These are phyloP conservation scores for Chenopodium album DNA, from an alignment of 148 eudicot species.

Conservation along the genomic window DNA sequence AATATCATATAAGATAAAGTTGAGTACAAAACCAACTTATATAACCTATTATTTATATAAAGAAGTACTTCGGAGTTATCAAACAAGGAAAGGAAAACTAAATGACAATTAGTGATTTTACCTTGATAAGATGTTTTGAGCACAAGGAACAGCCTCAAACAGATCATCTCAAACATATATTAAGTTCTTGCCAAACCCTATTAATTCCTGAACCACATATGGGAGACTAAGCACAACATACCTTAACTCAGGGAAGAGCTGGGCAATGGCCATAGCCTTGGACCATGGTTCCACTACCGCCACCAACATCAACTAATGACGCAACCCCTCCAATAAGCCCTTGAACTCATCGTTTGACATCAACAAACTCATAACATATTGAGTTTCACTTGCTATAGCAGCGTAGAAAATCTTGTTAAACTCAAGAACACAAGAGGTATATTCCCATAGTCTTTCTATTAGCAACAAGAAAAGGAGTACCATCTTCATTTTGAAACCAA, in stretches of 20 bases:
- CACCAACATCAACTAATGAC: conserved; percentile 44
- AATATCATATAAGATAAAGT: too few species aligned
- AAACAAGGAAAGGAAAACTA: too few species aligned
- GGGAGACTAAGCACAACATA: conserved; percentile 39
- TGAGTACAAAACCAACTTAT: too few species aligned
- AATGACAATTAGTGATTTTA: too few species aligned
- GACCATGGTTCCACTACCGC: conserved; percentile 36
- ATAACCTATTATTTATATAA: too few species aligned
- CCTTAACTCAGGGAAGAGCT: conserved; percentile 32
- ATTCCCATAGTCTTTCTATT: conserved; percentile 28
- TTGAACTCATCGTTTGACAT: conserved; percentile 7
- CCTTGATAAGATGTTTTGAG: conserved; percentile 30
- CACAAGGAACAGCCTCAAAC: conserved; percentile 40
- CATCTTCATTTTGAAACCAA: conserved; percentile 26
- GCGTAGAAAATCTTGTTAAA: conserved; percentile 22
- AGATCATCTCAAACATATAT: conserved; percentile 40
- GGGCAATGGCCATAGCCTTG: conserved; percentile 32
- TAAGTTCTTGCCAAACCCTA: conserved; percentile 16
- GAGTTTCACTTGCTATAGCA: conserved; percentile 35
- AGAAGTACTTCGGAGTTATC: too few species aligned
- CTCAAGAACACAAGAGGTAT: not conserved
- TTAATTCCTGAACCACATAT: conserved; percentile 30
- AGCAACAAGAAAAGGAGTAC: conserved; percentile 25
- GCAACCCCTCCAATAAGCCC: conserved; percentile 29
- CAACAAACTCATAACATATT: conserved; percentile 18